phyloP scores from a whole-genome alignment of 2,329 filamentous ascomycete genomes.

The Trichoderma koningii region DNA sequence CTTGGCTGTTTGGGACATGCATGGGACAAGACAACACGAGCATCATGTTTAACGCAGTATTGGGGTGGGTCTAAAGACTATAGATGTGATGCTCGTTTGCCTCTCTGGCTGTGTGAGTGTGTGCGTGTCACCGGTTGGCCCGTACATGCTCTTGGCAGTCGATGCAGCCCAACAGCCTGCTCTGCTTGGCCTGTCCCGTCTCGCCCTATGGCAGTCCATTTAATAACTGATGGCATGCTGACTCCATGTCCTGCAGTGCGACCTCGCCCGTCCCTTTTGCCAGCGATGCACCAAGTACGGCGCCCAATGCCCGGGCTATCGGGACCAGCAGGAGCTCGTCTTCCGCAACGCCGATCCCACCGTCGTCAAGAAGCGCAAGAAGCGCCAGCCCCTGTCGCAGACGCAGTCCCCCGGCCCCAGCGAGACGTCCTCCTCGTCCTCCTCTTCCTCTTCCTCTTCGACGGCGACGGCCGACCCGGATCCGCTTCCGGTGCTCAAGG shows the following conservation, averaged over 20 bases:
- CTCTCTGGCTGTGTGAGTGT: too few relatives aligned
- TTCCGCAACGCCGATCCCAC: slow-evolving; percentile 42
- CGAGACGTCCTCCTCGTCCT: slow-evolving; percentile 15
- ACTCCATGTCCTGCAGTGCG: slow-evolving; percentile 38
- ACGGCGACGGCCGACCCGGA: slow-evolving; percentile 13
- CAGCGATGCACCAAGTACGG: slow-evolving; percentile 47
- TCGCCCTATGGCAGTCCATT: too few relatives aligned
- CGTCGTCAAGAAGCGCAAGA: slow-evolving; percentile 39
- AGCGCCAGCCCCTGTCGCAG: slow-evolving; percentile 29
- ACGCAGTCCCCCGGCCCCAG: slow-evolving; percentile 15
- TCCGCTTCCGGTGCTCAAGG: slow-evolving; percentile 24
- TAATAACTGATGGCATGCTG: background rate
- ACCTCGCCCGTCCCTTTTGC: slow-evolving; percentile 44
- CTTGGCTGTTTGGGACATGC: too few relatives aligned
- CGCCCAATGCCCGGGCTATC: slow-evolving; percentile 44
- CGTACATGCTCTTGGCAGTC: too few relatives aligned
- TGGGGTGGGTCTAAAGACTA: too few relatives aligned
- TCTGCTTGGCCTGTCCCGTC: background rate
- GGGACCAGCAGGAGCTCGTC: slow-evolving; percentile 44
- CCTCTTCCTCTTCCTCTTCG: background rate
- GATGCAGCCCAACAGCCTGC: too few relatives aligned
- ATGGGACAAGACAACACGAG: too few relatives aligned
- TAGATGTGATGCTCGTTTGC: too few relatives aligned
- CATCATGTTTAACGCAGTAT: too few relatives aligned
- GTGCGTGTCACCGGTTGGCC: too few relatives aligned